Conservation (phyloP, 1,284 basidiomycete genomes). For the Naganishia sp. region DNA sequence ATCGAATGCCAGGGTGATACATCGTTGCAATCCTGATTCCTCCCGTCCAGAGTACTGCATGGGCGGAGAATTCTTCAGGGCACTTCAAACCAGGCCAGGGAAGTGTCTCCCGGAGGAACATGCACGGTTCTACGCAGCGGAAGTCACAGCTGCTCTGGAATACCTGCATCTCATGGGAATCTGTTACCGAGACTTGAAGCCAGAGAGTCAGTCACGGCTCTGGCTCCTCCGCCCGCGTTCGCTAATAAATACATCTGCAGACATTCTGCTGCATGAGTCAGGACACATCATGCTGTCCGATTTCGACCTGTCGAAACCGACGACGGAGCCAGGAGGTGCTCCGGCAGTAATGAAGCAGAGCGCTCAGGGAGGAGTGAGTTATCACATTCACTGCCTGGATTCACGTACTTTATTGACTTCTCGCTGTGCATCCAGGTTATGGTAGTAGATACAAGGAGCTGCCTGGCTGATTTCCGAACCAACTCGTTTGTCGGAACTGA, state of each 20-base stretch:
- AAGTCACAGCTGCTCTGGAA: slow-evolving; percentile 96
- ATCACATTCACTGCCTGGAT: slow-evolving; percentile 9
- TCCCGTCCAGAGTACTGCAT: slow-evolving; percentile 72
- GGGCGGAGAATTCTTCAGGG: slow-evolving; percentile 99
- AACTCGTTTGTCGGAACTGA: slow-evolving; percentile 99
- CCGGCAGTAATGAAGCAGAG: slow-evolving; percentile 84
- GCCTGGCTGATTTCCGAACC: slow-evolving; percentile 95
- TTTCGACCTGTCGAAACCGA: slow-evolving; percentile 97
- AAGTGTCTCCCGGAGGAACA: slow-evolving; percentile 95
- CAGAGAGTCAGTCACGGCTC: slow-evolving; percentile 76
- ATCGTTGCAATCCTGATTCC: background rate
- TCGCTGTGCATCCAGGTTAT: slow-evolving; percentile 38
- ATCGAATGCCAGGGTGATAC: slow-evolving; percentile 16
- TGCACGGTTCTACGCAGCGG: slow-evolving; percentile 96
- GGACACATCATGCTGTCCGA: slow-evolving; percentile 99
- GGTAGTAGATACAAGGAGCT: slow-evolving; percentile 89
- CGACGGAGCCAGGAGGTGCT: slow-evolving; percentile 77
- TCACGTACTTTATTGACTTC: background rate
- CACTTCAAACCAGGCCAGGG: slow-evolving; percentile 88
- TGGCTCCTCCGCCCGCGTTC: background rate
- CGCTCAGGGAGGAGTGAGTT: slow-evolving; percentile 68
- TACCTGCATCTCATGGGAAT: slow-evolving; percentile 99
- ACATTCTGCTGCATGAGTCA: slow-evolving; percentile 96
- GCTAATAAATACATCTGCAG: slow-evolving; percentile 55
- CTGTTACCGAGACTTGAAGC: slow-evolving; percentile 98